Conservation (phyloP, 352 stramenopile genomes). For the Pythium grandisporangium region DNA sequence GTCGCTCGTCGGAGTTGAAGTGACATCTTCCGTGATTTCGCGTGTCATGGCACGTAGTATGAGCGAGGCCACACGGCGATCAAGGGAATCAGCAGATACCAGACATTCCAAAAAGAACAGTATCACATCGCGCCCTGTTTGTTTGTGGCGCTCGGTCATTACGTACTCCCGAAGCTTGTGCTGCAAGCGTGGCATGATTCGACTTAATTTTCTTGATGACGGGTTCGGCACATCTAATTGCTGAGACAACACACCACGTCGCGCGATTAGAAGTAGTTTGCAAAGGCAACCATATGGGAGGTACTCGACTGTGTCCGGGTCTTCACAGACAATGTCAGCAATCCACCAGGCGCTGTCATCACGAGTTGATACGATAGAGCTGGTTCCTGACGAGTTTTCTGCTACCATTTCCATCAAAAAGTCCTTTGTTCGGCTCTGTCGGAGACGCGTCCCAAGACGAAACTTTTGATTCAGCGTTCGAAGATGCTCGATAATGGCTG, state of each 20-base stretch:
- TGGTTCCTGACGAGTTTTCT: constrained; percentile 7
- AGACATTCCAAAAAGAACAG: constrained; percentile 70
- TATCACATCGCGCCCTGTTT: constrained; percentile 38
- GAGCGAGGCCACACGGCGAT: constrained; percentile 48
- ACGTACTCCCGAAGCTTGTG: constrained; percentile 51
- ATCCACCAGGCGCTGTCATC: constrained; percentile 77
- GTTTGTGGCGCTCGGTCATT: constrained; percentile 17
- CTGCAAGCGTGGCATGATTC: constrained; percentile 47
- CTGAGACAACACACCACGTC: constrained; percentile 10
- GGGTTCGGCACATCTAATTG: too few relatives aligned
- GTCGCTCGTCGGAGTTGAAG: constrained; percentile 14
- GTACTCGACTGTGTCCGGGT: constrained; percentile 75
- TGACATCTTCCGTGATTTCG: constrained; percentile 12
- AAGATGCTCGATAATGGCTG: constrained; percentile 68
- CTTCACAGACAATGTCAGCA: constrained; percentile 80
- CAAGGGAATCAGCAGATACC: constrained; percentile 32
- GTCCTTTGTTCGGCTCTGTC: constrained; percentile 63
- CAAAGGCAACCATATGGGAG: constrained; percentile 69
- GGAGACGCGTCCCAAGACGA: constrained; percentile 67
- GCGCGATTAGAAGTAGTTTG: constrained; percentile 61
- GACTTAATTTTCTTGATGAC: constrained; percentile 22
- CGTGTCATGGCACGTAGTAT: constrained; percentile 53
- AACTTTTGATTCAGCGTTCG: constrained; percentile 61
- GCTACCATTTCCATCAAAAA: constrained; percentile 86
- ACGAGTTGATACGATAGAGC: too few relatives aligned